Base-by-base conservation (phyloP, 306 rosid genomes). In the Hylodesmum podocarpum region DNA sequence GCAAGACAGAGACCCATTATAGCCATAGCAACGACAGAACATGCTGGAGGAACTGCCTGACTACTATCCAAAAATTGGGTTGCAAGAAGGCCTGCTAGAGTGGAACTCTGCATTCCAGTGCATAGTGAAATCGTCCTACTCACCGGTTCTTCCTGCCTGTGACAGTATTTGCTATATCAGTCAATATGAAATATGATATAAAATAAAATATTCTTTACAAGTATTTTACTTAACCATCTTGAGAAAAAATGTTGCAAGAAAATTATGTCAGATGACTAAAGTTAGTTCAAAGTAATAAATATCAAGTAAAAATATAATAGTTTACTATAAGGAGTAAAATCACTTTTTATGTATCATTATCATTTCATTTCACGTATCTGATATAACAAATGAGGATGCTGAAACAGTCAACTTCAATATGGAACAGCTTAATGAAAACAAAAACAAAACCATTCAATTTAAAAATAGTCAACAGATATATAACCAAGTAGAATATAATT, bases 61-160 rank as follows among this genome's bases (percentile, higher is more conserved):
- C 85, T 95, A 82, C 88, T 85, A 69, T 97, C 99, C 25, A 95
- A 87, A 86, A 95, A 95, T 70, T 95, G 99, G 11, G 97, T 84
- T 21, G 99, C 98, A n/a, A 95, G 94, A 70, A 95, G 90, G 50
- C 99, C 99, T 19, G 99, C 99, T 72, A 95, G 85, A 29, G 99
- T 95, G 36, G 99, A 92, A 84, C 99, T 95, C 72, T 95, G 99
- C 99, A 95, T 95, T 80, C 99, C 99, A 8, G 96, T 92, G 89
- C 99, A 95, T 24, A 95, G 71, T 13, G 99, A 91, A 75, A 95
- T 90, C 6, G 97, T 92, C 70, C 90, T 82, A 81, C 86, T 86
- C 24, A 88, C 97, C 46, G 70, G 85, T 79, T 95, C 96, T 61
- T 88, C 97, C 78, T 89, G 97, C 89, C 98, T 94, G 87, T 55